Evolutionary conservation across 2,329 filamentous ascomycete species (phyloP), one percentile per base, ranked within the genome.

Genomic region (Waltergamsia citrina): DNA sequence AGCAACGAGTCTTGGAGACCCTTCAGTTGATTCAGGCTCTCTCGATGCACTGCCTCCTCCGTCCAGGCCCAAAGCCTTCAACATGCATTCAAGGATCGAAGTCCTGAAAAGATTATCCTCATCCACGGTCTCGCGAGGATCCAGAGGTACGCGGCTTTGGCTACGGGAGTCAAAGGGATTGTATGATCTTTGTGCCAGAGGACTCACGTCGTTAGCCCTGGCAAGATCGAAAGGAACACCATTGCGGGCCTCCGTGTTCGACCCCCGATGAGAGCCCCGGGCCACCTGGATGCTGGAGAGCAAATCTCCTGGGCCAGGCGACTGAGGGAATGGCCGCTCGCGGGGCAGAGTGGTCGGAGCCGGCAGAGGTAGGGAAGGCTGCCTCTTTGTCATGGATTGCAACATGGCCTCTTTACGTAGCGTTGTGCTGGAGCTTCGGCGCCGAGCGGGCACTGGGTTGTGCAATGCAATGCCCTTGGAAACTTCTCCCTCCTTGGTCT

Each of bases 51-150:
- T 74, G 23, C 78, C 78, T 4, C 69, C 72, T 21, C 78, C 76
- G 15, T 79, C 82, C 36, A 98, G 62, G 0, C 92, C 92, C 39
- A 98, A 82, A 0, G 87, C 83, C 51, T 90, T 95, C 59, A 94
- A 90, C 63, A 98, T 94, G 52, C 92, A 96, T 45, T 94, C 86
- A 16, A 96, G 62, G 12, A 98, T 86, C 0, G 87, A 93, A 38
- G 86, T 80, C 26, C 93, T 73, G 56, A 98, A 96, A 6, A 94
- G 59, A 30, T 81, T 76, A 47, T 95, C 90, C 51, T 96, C 92
- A 43, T 94, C 85, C 7, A 87, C 62, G 0, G 84, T 82, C 36
- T 95, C 87, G 43, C 88, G 78, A 5, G 81, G 74, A 46, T 86
- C 81, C 20, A 74, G 59, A 6, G 63, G 62, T 22, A 67, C 60